These are phyloP conservation scores for Erythrobasidium hasegawianum DNA, from an alignment of 1,284 basidiomycete genomes.

Conservation along the genomic window DNA sequence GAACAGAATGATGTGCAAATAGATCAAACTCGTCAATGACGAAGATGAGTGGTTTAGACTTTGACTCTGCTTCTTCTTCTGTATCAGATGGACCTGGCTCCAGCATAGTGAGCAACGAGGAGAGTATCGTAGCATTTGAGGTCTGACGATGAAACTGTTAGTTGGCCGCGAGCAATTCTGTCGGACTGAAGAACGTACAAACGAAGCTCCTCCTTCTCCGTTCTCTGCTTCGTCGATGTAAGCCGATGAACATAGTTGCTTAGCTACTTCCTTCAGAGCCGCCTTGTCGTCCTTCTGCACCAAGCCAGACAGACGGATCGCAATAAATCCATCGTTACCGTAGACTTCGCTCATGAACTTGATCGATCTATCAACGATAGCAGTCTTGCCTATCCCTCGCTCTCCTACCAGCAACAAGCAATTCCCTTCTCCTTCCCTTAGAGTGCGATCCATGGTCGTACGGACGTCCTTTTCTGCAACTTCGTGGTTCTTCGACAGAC, in stretches of 20 bases:
- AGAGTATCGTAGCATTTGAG: slow-evolving; percentile 44
- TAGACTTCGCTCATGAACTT: slow-evolving; percentile 34
- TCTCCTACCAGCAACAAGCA: slow-evolving; percentile 43
- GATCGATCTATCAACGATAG: slow-evolving; percentile 42
- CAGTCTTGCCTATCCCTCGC: slow-evolving; percentile 44
- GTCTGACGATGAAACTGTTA: slow-evolving; percentile 32
- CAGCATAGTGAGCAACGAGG: slow-evolving; percentile 42
- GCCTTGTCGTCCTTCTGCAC: slow-evolving; percentile 76
- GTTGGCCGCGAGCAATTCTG: no score
- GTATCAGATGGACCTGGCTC: slow-evolving; percentile 37
- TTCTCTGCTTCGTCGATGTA: slow-evolving; percentile 50
- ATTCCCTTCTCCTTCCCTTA: slow-evolving; percentile 43
- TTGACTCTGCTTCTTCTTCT: slow-evolving; percentile 21
- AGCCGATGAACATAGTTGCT: slow-evolving; percentile 65
- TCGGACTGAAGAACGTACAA: slow-evolving; percentile 43
- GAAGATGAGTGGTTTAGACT: slow-evolving; percentile 66
- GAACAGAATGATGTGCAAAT: slow-evolving; percentile 66
- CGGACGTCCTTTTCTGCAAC: slow-evolving; percentile 35
- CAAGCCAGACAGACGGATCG: slow-evolving; percentile 79
- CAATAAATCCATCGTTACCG: slow-evolving; percentile 55
- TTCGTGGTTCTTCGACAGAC: slow-evolving; percentile 15
- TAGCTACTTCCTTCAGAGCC: slow-evolving; percentile 87
- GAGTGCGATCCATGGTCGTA: slow-evolving; percentile 40
- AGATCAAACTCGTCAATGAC: slow-evolving; percentile 86
- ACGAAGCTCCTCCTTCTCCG: slow-evolving; percentile 46